A percentile compares a stretch with the other conserved stretches of the same genome.
phyloP scores from a whole-genome alignment of 1,139 yeast genomes.

The Suhomyces bribrorum region DNA sequence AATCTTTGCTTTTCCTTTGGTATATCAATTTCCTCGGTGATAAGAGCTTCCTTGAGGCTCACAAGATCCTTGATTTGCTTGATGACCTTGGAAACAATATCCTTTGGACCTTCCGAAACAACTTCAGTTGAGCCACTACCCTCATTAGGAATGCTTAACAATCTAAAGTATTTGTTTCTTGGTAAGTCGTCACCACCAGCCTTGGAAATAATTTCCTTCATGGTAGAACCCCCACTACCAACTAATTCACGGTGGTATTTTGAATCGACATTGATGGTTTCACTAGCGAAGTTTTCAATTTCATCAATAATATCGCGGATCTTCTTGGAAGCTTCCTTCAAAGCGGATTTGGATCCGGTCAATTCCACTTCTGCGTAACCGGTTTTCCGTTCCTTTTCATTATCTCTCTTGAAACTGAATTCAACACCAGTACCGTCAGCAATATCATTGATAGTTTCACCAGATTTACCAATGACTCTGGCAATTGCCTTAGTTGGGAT shows the following conservation, averaged over 20 bases:
- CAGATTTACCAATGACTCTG: constrained; percentile 85
- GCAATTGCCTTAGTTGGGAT: constrained; percentile 77
- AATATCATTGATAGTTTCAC: constrained; percentile 81
- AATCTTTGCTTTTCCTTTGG: constrained; percentile 76
- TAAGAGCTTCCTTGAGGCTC: constrained; percentile 62
- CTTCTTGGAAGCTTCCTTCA: constrained; percentile 67
- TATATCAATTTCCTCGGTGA: constrained; percentile 58
- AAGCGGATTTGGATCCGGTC: constrained; percentile 79
- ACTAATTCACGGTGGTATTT: constrained; percentile 77
- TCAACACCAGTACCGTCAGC: constrained; percentile 80
- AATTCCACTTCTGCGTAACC: constrained; percentile 63
- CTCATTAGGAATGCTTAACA: constrained; percentile 75
- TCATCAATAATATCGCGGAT: constrained; percentile 68
- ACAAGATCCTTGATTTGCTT: constrained; percentile 66
- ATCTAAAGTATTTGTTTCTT: constrained; percentile 50
- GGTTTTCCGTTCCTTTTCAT: constrained; percentile 39
- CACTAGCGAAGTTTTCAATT: constrained; percentile 63
- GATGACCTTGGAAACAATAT: constrained; percentile 69
- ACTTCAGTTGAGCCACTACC: constrained; percentile 64
- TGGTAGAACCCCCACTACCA: constrained; percentile 77
- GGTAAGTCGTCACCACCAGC: constrained; percentile 74
- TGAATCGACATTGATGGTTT: constrained; percentile 69
- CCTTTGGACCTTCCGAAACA: constrained; percentile 73
- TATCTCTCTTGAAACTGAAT: constrained; percentile 59
- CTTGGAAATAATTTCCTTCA: constrained; percentile 70